Evolutionary conservation across 2,329 filamentous ascomycete species (phyloP).

Genomic region (Dryadomyces quercivorus): DNA sequence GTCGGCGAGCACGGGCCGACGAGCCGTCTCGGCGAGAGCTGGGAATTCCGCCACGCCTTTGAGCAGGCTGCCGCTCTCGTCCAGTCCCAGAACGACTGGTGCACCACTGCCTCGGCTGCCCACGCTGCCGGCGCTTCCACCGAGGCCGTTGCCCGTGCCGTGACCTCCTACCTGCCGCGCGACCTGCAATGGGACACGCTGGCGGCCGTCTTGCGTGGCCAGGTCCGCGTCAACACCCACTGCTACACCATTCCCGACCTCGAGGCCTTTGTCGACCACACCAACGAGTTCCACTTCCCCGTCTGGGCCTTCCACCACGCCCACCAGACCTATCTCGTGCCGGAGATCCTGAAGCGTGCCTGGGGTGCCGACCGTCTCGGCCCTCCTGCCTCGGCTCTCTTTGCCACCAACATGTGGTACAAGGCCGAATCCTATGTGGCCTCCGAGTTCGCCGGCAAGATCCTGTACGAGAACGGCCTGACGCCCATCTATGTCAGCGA

Average conservation of each 20-base stretch:
- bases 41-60: constrained; percentile 55
- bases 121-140: constrained; percentile 49
- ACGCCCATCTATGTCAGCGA: constrained; percentile 59
- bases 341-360: constrained; percentile 48
- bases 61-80: constrained; percentile 47
- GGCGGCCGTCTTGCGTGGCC: constrained; percentile 49
- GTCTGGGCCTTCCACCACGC: constrained; percentile 59
- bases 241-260: constrained; percentile 60
- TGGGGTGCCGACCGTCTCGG: constrained; percentile 26
- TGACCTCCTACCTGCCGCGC: constrained; percentile 47
- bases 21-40: constrained; percentile 56
- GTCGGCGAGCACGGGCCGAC: constrained; percentile 40
- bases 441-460: constrained; percentile 54
- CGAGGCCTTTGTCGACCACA: constrained; percentile 57
- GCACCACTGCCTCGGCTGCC: constrained; percentile 25
- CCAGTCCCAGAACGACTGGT: constrained; percentile 57
- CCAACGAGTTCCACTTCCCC: constrained; percentile 58
- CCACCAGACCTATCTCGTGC: constrained; percentile 53
- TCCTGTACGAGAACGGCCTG: constrained; percentile 51
- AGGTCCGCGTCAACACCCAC: constrained; percentile 59
- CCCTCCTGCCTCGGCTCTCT: constrained; percentile 21
- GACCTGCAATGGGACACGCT: constrained; percentile 53
- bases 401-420: constrained; percentile 61
- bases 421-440: constrained; percentile 54
- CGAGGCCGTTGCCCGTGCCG: constrained; percentile 29